Conservation (phyloP, 2,329 filamentous ascomycete species). For the Aspergillus tanneri region DNA sequence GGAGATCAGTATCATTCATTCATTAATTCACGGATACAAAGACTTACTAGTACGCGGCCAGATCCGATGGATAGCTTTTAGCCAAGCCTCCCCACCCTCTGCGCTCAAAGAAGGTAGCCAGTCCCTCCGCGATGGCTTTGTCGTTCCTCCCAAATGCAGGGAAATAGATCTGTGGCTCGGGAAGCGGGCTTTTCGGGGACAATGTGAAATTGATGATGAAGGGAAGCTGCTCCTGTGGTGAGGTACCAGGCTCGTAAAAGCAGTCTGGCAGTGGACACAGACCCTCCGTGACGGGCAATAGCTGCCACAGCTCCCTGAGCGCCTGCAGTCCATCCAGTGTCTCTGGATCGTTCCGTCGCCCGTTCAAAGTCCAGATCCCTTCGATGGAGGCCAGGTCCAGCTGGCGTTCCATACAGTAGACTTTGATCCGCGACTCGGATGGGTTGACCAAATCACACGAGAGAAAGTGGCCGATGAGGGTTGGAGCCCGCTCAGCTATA, state of each 20-base stretch:
- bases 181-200: not conserved
- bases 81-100: not conserved
- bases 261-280: not conserved
- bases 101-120: slow-evolving; percentile 3
- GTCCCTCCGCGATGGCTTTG: slow-evolving; percentile 1
- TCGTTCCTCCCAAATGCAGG: slow-evolving; percentile 8
- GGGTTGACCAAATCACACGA: slow-evolving; percentile 5
- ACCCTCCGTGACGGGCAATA: slow-evolving; percentile 1
- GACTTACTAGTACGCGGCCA: slow-evolving; percentile 2
- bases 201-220: slow-evolving; percentile 4
- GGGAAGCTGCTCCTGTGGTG: slow-evolving; percentile 2
- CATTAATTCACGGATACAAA: not conserved
- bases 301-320: slow-evolving; percentile 3
- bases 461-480: slow-evolving; percentile 1
- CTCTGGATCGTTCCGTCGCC: not conserved
- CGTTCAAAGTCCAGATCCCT: not conserved
- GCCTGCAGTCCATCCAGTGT: not conserved
- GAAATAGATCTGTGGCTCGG: slow-evolving; percentile 14
- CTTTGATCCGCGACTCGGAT: not conserved
- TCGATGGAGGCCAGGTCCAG: not conserved
- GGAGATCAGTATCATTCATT: not conserved
- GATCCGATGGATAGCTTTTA: not conserved
- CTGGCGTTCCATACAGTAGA: slow-evolving; percentile 1
- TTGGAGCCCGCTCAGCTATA: not conserved
- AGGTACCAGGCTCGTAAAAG: not conserved